phyloP scores from a whole-genome alignment of 2,329 filamentous ascomycete genomes.

The Colletotrichum tofieldiae region DNA sequence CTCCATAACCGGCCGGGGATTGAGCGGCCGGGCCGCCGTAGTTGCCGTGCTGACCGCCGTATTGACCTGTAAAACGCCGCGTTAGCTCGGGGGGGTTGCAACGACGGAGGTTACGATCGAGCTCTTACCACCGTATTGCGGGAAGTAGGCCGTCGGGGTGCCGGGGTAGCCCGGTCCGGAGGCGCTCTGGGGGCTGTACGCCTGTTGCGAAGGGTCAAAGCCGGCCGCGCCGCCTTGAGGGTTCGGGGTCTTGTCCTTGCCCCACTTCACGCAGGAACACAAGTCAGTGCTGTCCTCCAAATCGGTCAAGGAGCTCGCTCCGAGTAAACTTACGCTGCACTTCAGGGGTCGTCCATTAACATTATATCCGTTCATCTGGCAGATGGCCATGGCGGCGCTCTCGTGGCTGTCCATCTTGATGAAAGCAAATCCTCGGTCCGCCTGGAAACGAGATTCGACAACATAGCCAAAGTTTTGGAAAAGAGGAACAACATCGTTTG shows the following conservation, averaged over 20 bases:
- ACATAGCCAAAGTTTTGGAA: constrained; percentile 99
- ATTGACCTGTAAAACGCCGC: constrained; percentile 60
- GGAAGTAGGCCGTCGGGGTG: constrained; percentile 87
- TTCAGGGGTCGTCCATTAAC: constrained; percentile 97
- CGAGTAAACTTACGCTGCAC: constrained; percentile 86
- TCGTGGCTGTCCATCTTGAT: constrained; percentile 99
- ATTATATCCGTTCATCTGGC: constrained; percentile 97
- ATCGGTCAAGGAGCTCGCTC: not conserved
- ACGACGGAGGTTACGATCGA: not conserved
- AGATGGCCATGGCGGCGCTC: constrained; percentile 98
- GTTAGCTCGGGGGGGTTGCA: constrained; percentile 47
- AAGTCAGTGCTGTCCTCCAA: constrained; percentile 35
- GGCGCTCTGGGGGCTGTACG: constrained; percentile 81
- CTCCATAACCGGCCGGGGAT: constrained; percentile 74
- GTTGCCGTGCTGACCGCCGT: constrained; percentile 77
- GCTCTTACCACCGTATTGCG: constrained; percentile 87
- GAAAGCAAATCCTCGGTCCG: constrained; percentile 97
- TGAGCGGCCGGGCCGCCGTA: constrained; percentile 75
- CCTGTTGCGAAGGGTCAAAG: constrained; percentile 84
- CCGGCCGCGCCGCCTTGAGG: constrained; percentile 69
- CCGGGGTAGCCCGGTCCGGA: constrained; percentile 82
- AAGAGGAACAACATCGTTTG: constrained; percentile 95
- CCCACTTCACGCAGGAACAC: constrained; percentile 80
- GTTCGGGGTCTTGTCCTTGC: constrained; percentile 96
- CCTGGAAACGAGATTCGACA: constrained; percentile 97